Evolutionary conservation across 805 yeast species (phyloP), one percentile per base, ranked within the genome.

Genomic region (Candida vartiovaarae): DNA sequence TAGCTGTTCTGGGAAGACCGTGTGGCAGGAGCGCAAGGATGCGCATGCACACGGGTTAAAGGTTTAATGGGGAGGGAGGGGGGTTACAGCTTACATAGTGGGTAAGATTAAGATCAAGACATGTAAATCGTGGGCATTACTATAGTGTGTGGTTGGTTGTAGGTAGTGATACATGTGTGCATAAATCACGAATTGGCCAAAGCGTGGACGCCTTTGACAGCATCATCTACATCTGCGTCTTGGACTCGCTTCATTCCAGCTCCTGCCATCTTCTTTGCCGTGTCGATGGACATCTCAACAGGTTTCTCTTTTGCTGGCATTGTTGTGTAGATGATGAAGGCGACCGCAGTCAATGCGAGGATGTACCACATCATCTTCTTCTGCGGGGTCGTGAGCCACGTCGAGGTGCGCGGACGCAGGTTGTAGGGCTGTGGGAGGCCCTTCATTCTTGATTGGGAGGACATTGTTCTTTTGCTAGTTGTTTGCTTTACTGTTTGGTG

Each of bases 21-120:
- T 91, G 26, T 91, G 99, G 98, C 89, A 93, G 61, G 99, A 91
- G 63, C 72, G 97, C 44, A 63, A 69, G 40, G 96, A 88, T 56
- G 95, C 95, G 1, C 61, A 78, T 31, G 51, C 61, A 5, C 75
- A 75, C 50, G 93, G 93, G 6, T 62, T 78, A 23, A 65, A 48
- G 44, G 51, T 54, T 31, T 60, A 34, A 44, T 15, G 20, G 20
- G 20, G 20, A 15, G 20, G 26, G 15, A 29, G 20, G 20, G 20
- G 20, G 20, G 20, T 15, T 15, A 15, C 20, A 15, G 2, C 20
- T 15, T 15, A 15, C 20, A 15, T 15, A 15, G 20, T 15, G 1
- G 20, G 20, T 1, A 15, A 15, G 20, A 15, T 15, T 15, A 15
- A 15, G 20, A 15, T 15, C 20, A 15, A 15, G 20, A 15, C 20